phyloP scores from a whole-genome alignment of 495 filamentous ascomycete genomes.

The Lentithecium fluviatile region DNA sequence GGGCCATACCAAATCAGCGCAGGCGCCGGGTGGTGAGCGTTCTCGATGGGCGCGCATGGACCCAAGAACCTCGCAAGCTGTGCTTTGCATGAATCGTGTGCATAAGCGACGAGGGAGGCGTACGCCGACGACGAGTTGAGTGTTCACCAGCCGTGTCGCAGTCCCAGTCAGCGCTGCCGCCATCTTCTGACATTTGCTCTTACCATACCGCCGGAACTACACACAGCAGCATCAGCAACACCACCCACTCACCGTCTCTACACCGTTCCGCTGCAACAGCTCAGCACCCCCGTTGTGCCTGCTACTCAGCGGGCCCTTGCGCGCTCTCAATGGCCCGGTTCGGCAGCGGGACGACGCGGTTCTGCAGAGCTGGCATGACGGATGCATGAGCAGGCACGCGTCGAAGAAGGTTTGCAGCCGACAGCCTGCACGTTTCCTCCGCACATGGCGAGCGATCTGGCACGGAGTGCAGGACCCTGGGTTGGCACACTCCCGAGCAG shows the following conservation, averaged over 20 bases:
- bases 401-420: no score
- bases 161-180: no score
- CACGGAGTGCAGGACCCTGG: no score
- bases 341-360: conserved; percentile 14
- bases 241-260: neutral
- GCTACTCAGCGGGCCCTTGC: conserved; percentile 2
- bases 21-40: no score
- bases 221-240: neutral
- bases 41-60: conserved; percentile 22
- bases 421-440: no score
- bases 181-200: no score
- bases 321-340: neutral
- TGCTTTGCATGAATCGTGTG: conserved; percentile 23
- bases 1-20: no score
- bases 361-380: neutral
- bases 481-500: no score
- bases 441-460: neutral
- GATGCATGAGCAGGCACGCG: neutral
- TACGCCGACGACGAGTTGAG: neutral
- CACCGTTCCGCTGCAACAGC: neutral
- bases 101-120: conserved; percentile 21
- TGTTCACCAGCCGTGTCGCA: neutral
- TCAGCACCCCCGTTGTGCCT: neutral
- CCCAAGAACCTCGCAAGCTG: conserved; percentile 1
- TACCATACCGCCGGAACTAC: no score